These are phyloP conservation scores for Cyclotella kingstonii DNA, from an alignment of 108 stramenopile species.

Conservation along the genomic window DNA sequence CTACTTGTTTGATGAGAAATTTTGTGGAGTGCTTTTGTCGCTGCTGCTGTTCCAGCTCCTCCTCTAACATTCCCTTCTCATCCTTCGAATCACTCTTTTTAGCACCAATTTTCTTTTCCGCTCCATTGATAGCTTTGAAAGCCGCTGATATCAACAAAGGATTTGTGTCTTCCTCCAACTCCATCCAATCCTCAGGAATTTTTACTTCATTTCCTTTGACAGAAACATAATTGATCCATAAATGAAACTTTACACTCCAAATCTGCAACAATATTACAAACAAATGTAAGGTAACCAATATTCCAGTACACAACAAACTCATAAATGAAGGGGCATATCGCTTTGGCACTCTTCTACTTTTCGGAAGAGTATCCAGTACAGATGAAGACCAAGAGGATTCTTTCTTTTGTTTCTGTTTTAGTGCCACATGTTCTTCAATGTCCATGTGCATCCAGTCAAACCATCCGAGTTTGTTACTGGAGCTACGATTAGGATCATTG, in stretches of 20 bases:
- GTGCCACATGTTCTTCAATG: constrained; percentile 82
- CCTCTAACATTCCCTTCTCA: constrained; percentile 16
- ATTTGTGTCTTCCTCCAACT: constrained; percentile 44
- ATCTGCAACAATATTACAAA: constrained; percentile 88
- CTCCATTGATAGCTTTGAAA: neutral
- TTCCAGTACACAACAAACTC: constrained; percentile 70
- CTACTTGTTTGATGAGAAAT: constrained; percentile 34
- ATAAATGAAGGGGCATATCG: constrained; percentile 76
- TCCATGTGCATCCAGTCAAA: constrained; percentile 88
- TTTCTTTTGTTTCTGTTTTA: constrained; percentile 80
- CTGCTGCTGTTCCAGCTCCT: constrained; percentile 22
- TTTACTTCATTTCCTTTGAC: constrained; percentile 48
- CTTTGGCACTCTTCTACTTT: constrained; percentile 77
- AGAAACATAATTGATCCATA: constrained; percentile 82
- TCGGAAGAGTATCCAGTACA: constrained; percentile 79
- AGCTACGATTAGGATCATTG: constrained; percentile 71
- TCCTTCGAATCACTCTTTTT: no score
- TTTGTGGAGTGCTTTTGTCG: constrained; percentile 11
- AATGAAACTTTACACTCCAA: constrained; percentile 92
- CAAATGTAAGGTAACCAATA: constrained; percentile 78
- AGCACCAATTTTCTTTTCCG: no score
- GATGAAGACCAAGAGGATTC: no score
- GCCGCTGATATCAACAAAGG: constrained; percentile 13
- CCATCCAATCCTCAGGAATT: constrained; percentile 64
- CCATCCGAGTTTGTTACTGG: constrained; percentile 69